Evolutionary conservation across 495 filamentous ascomycete species (phyloP), one percentile per base, ranked within the genome.

Genomic region (Podospora pseudoanserina): DNA sequence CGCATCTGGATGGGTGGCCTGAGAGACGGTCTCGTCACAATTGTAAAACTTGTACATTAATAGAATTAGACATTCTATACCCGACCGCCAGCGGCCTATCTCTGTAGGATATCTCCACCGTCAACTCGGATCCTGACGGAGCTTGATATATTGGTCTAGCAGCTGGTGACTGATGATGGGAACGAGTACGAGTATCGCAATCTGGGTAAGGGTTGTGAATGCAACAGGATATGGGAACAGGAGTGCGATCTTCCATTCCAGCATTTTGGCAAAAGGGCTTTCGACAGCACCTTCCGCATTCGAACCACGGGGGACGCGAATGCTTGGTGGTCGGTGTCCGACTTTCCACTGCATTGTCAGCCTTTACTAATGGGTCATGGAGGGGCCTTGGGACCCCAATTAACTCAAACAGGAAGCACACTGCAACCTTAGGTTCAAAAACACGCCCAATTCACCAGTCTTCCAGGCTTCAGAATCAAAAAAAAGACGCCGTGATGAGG

Each of bases 21-120:
- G 61, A 44, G 64, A 53, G 27, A 30, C 23, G 53, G 2, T 58
- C 23, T 9, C 13, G 23, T 63, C 44, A 32, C 65, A 34, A 60
- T 56, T 72, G 66, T 73, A 71, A 66, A 72, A 73, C 71, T 61
- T 74, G 73, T 75, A 74, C 65, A 72, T 65, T 72, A 71, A 75
- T 70, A 64, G 60, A 59, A 66, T 60, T 59, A 27, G 49, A 62
- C 60, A 26, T 64, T 49, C 18, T 63, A 49, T 49, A 49, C 39
- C 39, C 39, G 18, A 49, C 9, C 39, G 39, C 39, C 39, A 49
- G 15, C 15, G 39, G 39, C 9, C 39, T 49, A 13, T 49, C 13
- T 49, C 9, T 49, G 39, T 13, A 2, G 39, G 39, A 6, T 49
- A 49, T 49, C 39, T 49, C 6, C 6, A 6, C 11, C 11, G 34